Base-by-base conservation (phyloP, 257 asterid species). In the Voacanga thouarsii region DNA sequence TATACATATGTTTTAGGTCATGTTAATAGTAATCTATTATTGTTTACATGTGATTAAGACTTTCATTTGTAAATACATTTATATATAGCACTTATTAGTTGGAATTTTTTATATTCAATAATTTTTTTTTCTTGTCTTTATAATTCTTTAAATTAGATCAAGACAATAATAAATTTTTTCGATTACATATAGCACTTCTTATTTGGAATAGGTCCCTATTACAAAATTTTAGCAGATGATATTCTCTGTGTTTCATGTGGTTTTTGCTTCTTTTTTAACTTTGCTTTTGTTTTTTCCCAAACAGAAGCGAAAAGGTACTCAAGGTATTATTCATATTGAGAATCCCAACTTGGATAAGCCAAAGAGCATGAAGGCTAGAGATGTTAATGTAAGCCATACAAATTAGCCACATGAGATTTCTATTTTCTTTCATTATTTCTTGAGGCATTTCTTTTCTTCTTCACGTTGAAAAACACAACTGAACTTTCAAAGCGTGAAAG, bases 381-480 rank as follows among this genome's bases (percentile, higher is more conserved):
- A 94, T 81, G 87, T 82, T 80, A 97, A 94, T 87, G 98, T 94
- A 78, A 85, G 94, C 56, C 60, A 18, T 66, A 53, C 28, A 12
- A 57, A 44, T 71, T 26, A 56, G 4, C 2, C 57, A 1, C 47
- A 4, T 24, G 55, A 3, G 23, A 28, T 56, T 23, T 60, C 18
- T 71, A 53, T 71, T 71, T 61, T 71, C 63, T 73, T 15, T 56
- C 47, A 7, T 43, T 56, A 11, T 39, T 47, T 53, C 66, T 51
- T 77, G 72, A 44, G 45, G 72, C 28, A 69, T 30, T 82, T 70
- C 21, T 82, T 68, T 24, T 80, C 45, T 75, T 78, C 75, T 77
- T 82, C 93, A 94, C 97, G 43, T 89, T 23, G 98, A 92, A 94
- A 92, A 86, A 92, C 98, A 80, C n/a, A n/a, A 84, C 92, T 55